Conservation (phyloP, 2,329 filamentous ascomycete genomes). For the Alternaria consortialis region DNA sequence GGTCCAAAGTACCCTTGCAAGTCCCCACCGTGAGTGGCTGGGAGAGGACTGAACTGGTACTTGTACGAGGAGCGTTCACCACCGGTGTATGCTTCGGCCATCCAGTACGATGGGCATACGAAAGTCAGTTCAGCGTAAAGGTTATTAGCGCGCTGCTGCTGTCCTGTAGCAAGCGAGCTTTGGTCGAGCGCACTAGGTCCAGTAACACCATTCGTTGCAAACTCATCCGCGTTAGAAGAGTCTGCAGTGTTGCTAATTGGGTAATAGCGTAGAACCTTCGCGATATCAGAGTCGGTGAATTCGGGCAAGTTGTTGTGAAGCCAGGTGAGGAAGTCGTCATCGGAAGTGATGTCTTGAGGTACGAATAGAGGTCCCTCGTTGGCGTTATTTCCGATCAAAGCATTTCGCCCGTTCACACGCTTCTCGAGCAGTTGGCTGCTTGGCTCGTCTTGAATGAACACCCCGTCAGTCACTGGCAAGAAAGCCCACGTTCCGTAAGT, state of each 20-base stretch:
- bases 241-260: constrained; percentile 31
- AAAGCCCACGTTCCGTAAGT: constrained; percentile 56
- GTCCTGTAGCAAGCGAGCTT: constrained; percentile 60
- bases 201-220: constrained; percentile 45
- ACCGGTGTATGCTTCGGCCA: constrained; percentile 57
- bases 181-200: constrained; percentile 61
- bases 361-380: constrained; percentile 61
- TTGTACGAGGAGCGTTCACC: constrained; percentile 18
- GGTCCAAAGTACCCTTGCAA: constrained; percentile 27
- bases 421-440: constrained; percentile 49
- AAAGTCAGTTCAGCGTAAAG: constrained; percentile 66
- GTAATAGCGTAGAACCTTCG: constrained; percentile 50
- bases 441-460: constrained; percentile 51
- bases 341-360: constrained; percentile 54
- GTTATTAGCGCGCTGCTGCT: constrained; percentile 63
- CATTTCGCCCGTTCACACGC: constrained; percentile 51
- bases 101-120: constrained; percentile 66
- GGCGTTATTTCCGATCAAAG: constrained; percentile 57
- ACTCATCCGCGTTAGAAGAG: constrained; percentile 25
- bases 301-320: constrained; percentile 56
- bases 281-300: constrained; percentile 45
- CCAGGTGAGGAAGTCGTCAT: constrained; percentile 53
- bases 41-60: constrained; percentile 35
- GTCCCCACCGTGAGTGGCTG: constrained; percentile 29
- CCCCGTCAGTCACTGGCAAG: constrained; percentile 56